These are phyloP conservation scores for Botrytis fabae DNA, from an alignment of 2,329 filamentous ascomycete species.

Conservation along the genomic window DNA sequence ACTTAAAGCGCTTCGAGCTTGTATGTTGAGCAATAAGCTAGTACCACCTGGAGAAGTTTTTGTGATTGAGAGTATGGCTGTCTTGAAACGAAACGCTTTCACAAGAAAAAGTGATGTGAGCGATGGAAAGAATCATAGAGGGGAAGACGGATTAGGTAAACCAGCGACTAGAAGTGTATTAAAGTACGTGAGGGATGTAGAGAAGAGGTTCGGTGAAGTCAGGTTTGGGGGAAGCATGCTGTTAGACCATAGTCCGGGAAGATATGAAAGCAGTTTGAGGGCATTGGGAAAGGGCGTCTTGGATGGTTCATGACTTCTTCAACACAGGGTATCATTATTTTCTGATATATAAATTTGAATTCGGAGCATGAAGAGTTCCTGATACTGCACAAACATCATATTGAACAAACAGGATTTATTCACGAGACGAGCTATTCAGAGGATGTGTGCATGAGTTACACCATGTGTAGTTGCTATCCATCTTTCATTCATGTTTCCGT, in stretches of 20 bases:
- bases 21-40: conserved; percentile 69
- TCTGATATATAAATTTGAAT: too few relatives aligned
- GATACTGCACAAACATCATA: background rate
- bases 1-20: conserved; percentile 63
- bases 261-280: conserved; percentile 69
- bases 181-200: conserved; percentile 70
- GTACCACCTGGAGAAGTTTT: conserved; percentile 78
- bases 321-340: background rate
- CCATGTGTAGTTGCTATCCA: background rate
- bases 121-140: background rate
- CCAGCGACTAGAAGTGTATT: conserved; percentile 69
- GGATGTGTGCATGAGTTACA: background rate
- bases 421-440: background rate
- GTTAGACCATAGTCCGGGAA: conserved; percentile 71
- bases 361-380: background rate
- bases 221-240: conserved; percentile 73
- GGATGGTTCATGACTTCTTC: conserved; percentile 12
- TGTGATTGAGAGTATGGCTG: conserved; percentile 65
- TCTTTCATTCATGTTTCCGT: background rate
- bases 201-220: conserved; percentile 68
- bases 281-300: conserved; percentile 52
- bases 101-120: conserved; percentile 27
- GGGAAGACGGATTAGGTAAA: conserved; percentile 49
- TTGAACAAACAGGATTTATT: background rate
- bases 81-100: conserved; percentile 68